Base-by-base conservation (phyloP, 169 alveolate species). In the Prorocentrum cordatum region DNA sequence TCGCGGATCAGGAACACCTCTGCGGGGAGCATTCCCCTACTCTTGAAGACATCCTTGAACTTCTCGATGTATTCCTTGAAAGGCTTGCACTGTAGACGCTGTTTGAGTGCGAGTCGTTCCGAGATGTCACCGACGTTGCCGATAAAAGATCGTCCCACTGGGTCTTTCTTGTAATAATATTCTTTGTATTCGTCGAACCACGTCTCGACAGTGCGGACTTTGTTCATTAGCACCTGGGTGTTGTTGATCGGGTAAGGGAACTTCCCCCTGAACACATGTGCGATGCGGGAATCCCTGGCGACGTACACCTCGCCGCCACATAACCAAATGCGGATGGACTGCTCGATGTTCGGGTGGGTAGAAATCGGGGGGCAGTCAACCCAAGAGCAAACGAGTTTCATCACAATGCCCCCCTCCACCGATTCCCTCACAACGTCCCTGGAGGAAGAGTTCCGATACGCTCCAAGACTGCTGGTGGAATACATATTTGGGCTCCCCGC, bases 251-350 rank as follows among this genome's bases (percentile, higher is more conserved):
- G 27, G 47, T 79, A 79, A 24, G 89, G 89, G 58, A 79, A 79
- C 38, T 64, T 16, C 29, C 67, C 38, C n/a, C 89, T 75, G 71
- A 79, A 79, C 36, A 79, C 67, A 45, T 79, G 89, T 2, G 89
- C 94, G n/a, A 89, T 91, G 1, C 85, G 73, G 18, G 93, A 92
- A 66, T 92, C 93, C 36, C 92, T 59, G 4, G 93, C 93, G 47
- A 92, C 93, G 38, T 62, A 79, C 64, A 93, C 93, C 79, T 93
- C 95, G 24, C 95, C 95, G 1, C 95, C 95, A 36, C 94, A 93
- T 16, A 93, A 91, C 95, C 95, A 93, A 3, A 92, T 89, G 72
- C 80, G 64, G 59, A 62, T 66, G 39, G 82, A 77, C 62, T 92
- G 95, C 61, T 93, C 95, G 45, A 93, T 93, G n/a, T n/a, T n/a